A percentile compares a stretch with the other conserved stretches of the same genome.
phyloP scores from a whole-genome alignment of 2,329 filamentous ascomycete species.

The Sporothrix pseudoabietina region DNA sequence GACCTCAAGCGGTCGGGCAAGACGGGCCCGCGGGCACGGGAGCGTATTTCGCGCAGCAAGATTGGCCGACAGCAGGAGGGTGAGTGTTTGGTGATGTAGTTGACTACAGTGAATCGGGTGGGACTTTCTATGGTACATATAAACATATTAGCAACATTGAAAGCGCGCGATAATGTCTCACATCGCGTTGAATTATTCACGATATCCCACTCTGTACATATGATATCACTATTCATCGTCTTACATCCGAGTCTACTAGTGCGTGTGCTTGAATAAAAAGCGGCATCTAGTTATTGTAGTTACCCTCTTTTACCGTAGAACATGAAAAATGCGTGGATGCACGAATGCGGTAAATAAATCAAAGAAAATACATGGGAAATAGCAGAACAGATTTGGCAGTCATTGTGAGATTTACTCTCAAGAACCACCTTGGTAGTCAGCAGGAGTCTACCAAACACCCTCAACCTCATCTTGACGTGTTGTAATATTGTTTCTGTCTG shows the following conservation, averaged over 20 bases:
- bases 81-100: slow-evolving; percentile 80
- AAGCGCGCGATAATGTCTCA: neutral
- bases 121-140: neutral
- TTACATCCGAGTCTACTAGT: too few relatives aligned
- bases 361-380: neutral
- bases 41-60: slow-evolving; percentile 78
- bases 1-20: slow-evolving; percentile 82
- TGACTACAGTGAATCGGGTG: neutral
- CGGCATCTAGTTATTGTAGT: neutral
- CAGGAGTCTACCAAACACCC: neutral
- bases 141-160: slow-evolving; percentile 4
- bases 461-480: neutral
- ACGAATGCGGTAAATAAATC: neutral
- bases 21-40: slow-evolving; percentile 70
- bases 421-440: neutral
- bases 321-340: neutral
- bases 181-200: neutral
- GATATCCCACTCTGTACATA: slow-evolving; percentile 13
- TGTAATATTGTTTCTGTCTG: neutral
- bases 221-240: neutral
- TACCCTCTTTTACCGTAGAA: neutral
- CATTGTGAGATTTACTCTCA: neutral
- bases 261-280: neutral
- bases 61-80: slow-evolving; percentile 83
- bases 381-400: neutral